Percentiles rank a stretch among this genome's conserved stretches.
These are phyloP conservation scores for Heritiera fomes DNA, from an alignment of 345 rosid genomes.

Conservation along the genomic window DNA sequence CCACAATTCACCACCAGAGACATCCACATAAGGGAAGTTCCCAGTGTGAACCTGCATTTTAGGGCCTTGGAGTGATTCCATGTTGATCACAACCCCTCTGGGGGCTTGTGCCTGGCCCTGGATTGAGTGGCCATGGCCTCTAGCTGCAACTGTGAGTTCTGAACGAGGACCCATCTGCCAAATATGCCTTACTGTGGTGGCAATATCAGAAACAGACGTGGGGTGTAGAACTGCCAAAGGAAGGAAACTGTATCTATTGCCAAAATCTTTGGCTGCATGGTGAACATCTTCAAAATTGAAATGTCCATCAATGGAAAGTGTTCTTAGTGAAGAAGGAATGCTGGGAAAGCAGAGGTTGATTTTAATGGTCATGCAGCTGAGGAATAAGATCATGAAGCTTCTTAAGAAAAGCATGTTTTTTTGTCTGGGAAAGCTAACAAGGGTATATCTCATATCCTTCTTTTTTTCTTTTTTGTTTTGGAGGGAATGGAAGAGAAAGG, in stretches of 20 bases:
- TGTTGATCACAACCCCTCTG: conserved; percentile 75
- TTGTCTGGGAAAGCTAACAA: conserved; percentile 40
- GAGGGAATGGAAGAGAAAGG: conserved; percentile 27
- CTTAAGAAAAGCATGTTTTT: conserved; percentile 50
- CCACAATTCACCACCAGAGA: conserved; percentile 91
- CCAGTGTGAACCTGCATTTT: conserved; percentile 49
- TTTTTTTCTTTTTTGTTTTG: conserved; percentile 22
- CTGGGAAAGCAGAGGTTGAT: conserved; percentile 61
- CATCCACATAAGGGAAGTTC: conserved; percentile 62
- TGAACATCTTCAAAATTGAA: conserved; percentile 67
- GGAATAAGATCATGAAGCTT: conserved; percentile 58
- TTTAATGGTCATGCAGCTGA: conserved; percentile 61
- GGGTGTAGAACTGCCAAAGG: conserved; percentile 87
- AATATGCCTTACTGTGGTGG: conserved; percentile 64
- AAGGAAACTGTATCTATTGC: conserved; percentile 61
- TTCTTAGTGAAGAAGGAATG: conserved; percentile 57
- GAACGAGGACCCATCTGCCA: conserved; percentile 86
- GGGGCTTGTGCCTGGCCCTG: conserved; percentile 85
- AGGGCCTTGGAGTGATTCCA: conserved; percentile 60
- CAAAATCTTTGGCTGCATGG: conserved; percentile 83
- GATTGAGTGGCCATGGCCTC: conserved; percentile 91
- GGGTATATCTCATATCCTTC: conserved; percentile 39
- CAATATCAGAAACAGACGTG: conserved; percentile 73
- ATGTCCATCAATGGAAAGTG: conserved; percentile 68
- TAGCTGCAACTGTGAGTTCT: conserved; percentile 80